Evolutionary conservation across 83 land plant species (phyloP), one percentile per base, ranked within the genome.

Genomic region (Thuja plicata): DNA sequence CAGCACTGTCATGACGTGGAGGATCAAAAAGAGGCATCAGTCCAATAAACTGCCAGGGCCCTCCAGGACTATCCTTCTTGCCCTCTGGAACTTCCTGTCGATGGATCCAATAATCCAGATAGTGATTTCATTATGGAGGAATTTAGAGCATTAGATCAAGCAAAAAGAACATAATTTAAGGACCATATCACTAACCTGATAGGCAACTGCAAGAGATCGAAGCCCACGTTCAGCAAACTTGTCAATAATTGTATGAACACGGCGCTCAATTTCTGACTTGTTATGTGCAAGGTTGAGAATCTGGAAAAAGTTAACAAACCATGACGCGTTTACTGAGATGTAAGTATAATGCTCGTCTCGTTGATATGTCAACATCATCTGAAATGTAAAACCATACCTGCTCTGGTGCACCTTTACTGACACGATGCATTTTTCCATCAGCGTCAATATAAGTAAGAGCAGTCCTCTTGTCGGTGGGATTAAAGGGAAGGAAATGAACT

Each of bases 391-490:
- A 24, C 73, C 73, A 66, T 35, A 76, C 79, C 79, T 76, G 79
- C 85, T 97, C 97, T 21, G 99, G 99, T 27, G 99, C 99, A 74
- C 99, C 99, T 89, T 97, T 97, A 88, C 96, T 96, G 19, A 93
- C 93, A 38, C 97, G 90, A 48, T 96, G 95, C 99, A 95, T 94
- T 46, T 91, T 92, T 40, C 95, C 97, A 84, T 93, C 55, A 24
- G 43, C 60, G 50, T 95, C 97, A 91, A 96, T 91, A 79, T 95
- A 97, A 37, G 99, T 97, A 76, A 97, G 88, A n/a, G 97, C 99
- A 52, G 99, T 97, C 57, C 99, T 90, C 92, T 97, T 97, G 88
- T 97, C 99, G 43, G 92, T 93, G 17, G 97, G 97, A 87, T 97
- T 97, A 87, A 97, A 97, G 3, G 99, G 99, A 19, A 97, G 77